phyloP scores from a whole-genome alignment of 176 grass and related monocot genomes.

The Hordeum marinum region DNA sequence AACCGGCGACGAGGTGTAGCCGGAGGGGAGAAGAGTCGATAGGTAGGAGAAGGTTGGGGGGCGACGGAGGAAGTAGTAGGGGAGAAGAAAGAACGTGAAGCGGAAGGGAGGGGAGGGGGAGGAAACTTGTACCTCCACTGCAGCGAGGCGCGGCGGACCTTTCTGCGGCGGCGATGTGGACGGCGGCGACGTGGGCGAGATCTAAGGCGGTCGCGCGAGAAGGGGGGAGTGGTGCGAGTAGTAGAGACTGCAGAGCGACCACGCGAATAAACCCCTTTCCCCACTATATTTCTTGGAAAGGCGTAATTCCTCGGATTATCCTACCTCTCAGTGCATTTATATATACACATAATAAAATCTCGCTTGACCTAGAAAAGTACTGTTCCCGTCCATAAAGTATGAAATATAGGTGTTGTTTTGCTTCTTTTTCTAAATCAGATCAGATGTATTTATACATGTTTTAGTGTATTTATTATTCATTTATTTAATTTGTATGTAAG shows the following conservation, averaged over 20 bases:
- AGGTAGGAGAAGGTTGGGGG: background rate
- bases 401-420: too few relatives aligned
- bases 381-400: too few relatives aligned
- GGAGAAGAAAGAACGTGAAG: background rate
- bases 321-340: too few relatives aligned
- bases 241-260: background rate
- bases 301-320: too few relatives aligned
- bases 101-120: background rate
- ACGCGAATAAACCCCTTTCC: too few relatives aligned
- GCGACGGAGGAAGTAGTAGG: background rate
- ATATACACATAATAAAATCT: too few relatives aligned
- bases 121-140: background rate
- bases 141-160: background rate
- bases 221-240: background rate
- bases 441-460: too few relatives aligned
- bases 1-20: conserved; percentile 3
- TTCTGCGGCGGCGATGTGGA: background rate
- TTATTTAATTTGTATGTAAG: too few relatives aligned
- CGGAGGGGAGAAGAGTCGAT: background rate
- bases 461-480: too few relatives aligned
- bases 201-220: background rate
- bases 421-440: too few relatives aligned
- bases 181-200: conserved; percentile 1
- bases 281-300: too few relatives aligned
- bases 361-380: too few relatives aligned